Percentiles rank a stretch among this genome's conserved stretches.
Evolutionary conservation across 352 stramenopile species (phyloP).

Genomic region (Blastocystis sp.): DNA sequence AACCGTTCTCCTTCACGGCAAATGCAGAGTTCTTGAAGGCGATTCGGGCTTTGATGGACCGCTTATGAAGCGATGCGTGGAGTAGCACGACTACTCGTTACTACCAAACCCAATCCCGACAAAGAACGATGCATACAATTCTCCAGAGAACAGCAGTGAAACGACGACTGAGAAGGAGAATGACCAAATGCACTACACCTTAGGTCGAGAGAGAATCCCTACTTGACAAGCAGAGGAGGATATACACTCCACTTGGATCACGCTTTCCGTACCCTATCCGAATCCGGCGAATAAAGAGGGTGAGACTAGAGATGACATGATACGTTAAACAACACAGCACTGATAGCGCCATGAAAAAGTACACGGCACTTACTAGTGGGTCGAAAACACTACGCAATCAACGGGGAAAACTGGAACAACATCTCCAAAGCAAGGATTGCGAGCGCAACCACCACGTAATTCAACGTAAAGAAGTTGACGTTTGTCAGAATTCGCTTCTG

Average conservation of each 20-base stretch:
- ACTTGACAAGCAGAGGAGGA: neutral
- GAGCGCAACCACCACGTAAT: slow-evolving; percentile 2
- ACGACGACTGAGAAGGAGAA: neutral
- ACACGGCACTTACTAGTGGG: neutral
- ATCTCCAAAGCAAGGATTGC: neutral
- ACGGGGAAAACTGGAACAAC: neutral
- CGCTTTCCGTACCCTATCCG: neutral
- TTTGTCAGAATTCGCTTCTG: slow-evolving; percentile 40
- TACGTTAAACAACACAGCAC: neutral
- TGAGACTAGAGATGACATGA: neutral
- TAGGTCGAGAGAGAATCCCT: neutral
- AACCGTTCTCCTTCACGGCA: neutral
- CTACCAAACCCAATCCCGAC: neutral
- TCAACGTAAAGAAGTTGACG: slow-evolving; percentile 34
- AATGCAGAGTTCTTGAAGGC: slow-evolving; percentile 21
- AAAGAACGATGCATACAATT: neutral
- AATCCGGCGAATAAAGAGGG: neutral
- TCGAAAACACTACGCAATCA: neutral
- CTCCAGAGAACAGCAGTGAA: neutral
- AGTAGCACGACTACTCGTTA: neutral
- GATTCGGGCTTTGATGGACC: slow-evolving; percentile 22
- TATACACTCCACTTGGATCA: neutral
- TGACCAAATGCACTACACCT: neutral
- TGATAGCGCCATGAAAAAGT: neutral
- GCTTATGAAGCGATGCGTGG: neutral